These are phyloP conservation scores for Xylaria sp. DNA, from an alignment of 2,329 filamentous ascomycete genomes.

Conservation along the genomic window DNA sequence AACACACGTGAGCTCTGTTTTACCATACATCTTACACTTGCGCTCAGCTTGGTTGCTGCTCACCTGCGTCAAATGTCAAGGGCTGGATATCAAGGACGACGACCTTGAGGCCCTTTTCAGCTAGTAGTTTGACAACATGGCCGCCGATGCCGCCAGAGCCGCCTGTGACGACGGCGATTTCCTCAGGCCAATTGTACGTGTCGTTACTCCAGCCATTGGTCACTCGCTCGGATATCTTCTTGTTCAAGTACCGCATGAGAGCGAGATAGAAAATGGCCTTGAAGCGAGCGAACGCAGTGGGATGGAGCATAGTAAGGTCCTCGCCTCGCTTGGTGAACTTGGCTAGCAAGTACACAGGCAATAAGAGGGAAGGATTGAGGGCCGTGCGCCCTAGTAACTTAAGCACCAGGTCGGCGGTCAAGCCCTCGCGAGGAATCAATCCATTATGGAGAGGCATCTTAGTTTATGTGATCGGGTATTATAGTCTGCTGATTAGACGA, in stretches of 20 bases:
- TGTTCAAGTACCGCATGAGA: conserved; percentile 54
- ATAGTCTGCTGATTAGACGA: not conserved
- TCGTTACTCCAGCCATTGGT: conserved; percentile 58
- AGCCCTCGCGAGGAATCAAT: conserved; percentile 60
- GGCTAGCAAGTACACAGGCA: conserved; percentile 67
- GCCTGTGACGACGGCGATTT: conserved; percentile 76
- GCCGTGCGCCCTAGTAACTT: conserved; percentile 63
- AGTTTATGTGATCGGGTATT: not conserved
- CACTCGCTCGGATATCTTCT: conserved; percentile 56
- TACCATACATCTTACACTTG: not conserved
- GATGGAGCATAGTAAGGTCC: conserved; percentile 58
- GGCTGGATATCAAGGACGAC: conserved; percentile 74
- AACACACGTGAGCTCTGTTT: conserved; percentile 36
- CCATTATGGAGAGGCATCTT: conserved; percentile 57
- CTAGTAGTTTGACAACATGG: conserved; percentile 68
- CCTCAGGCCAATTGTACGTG: conserved; percentile 68
- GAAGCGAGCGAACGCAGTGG: conserved; percentile 57
- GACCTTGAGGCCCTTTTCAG: conserved; percentile 68
- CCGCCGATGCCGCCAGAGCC: conserved; percentile 77
- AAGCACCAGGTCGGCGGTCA: conserved; percentile 65
- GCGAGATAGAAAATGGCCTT: conserved; percentile 60
- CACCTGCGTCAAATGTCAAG: conserved; percentile 36
- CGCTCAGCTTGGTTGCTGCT: conserved; percentile 7
- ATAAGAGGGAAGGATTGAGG: conserved; percentile 67
- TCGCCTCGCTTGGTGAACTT: conserved; percentile 68